Evolutionary conservation across 83 land plant genomes (phyloP), one percentile per base, ranked within the genome.

Genomic region (Thuja plicata): DNA sequence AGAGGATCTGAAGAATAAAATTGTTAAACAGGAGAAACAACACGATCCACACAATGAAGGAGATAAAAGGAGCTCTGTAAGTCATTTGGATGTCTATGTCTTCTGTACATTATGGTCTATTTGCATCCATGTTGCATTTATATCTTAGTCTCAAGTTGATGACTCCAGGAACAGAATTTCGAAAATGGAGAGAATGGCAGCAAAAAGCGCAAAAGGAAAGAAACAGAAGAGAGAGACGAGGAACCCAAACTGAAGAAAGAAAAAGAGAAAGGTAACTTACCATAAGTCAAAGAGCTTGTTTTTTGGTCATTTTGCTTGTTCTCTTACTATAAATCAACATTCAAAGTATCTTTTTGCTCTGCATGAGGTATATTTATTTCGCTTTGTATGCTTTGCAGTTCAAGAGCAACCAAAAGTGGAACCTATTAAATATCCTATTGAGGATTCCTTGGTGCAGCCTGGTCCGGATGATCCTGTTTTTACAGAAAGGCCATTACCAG

Each of bases 351-450:
- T n/a, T 24, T 2, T 46, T 48, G 57, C 34, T 50, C 17, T 48
- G 54, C 35, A 30, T 27, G 55, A 45, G 50, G 24, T 48, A 82
- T 24, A 13, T 82, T 43, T 45, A 10, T 45, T 54, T 24, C 27
- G 7, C 10, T 6, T 32, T 62, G 40, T 27, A 66, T 12, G 43
- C 34, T 27, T 57, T 10, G 84, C 78, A 62, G 88, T 71, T 70
- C 10, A 62, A 71, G 46, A 71, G 78, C 73, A 87, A 35, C 88
- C 78, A 5, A 66, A 79, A 52, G 79, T 79, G 21, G 90, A 89
- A 87, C 91, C 91, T 54, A 94, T 95, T 80, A 94, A 94, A 57
- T 97, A 98, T 89, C 99, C 99, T n/a, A 97, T 98, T 87, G 99
- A 98, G 50, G 99, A 98, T 88, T 87, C 92, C n/a, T 90, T 93